These are phyloP conservation scores for Hippophae gyantsensis DNA, from an alignment of 306 rosid genomes.

Conservation along the genomic window DNA sequence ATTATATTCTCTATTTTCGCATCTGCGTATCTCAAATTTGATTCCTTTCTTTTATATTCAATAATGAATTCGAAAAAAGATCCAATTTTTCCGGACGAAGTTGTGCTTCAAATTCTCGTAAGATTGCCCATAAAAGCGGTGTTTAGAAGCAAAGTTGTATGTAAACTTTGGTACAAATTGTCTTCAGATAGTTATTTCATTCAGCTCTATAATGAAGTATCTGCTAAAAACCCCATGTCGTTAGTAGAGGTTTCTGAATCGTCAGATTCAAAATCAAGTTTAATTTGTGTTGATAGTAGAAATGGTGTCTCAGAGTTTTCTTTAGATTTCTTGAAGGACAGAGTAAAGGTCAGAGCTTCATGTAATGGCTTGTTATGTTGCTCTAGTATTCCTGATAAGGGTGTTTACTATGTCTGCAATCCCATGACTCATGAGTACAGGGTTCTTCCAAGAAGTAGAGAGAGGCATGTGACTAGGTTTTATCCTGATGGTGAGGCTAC, in stretches of 20 bases:
- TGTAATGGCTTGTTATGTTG: conserved; percentile 80
- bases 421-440: conserved; percentile 68
- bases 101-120: conserved; percentile 66
- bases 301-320: conserved; percentile 66
- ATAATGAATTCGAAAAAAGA: conserved; percentile 39
- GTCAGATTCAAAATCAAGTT: conserved; percentile 43
- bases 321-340: conserved; percentile 55
- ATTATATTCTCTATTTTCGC: conserved; percentile 11
- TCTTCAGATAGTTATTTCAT: conserved; percentile 49
- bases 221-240: conserved; percentile 57
- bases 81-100: conserved; percentile 66
- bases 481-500: conserved; percentile 76
- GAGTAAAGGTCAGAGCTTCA: conserved; percentile 72
- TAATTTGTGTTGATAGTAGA: conserved; percentile 63
- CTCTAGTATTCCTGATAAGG: conserved; percentile 78
- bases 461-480: conserved; percentile 64
- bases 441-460: conserved; percentile 80
- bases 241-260: conserved; percentile 62
- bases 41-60: conserved; percentile 3
- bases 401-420: conserved; percentile 70
- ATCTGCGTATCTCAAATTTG: conserved; percentile 13
- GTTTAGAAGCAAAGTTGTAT: conserved; percentile 50
- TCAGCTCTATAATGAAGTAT: conserved; percentile 48
- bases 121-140: conserved; percentile 67
- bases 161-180: conserved; percentile 60